These are phyloP conservation scores for Symbiodinium pilosum DNA, from an alignment of 73 alveolate species.

Conservation along the genomic window DNA sequence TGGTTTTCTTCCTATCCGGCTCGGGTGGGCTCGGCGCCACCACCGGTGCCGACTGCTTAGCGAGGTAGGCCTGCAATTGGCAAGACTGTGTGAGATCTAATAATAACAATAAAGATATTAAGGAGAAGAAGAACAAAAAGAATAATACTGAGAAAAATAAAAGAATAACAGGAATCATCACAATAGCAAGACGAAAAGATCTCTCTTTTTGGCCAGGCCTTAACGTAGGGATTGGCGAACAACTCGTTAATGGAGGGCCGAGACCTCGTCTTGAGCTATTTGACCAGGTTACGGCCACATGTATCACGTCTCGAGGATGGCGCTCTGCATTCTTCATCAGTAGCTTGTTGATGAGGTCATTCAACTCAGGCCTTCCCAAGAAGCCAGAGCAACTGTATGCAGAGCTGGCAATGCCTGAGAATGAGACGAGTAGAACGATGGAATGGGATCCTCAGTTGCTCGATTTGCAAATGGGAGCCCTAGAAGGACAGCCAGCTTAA, in stretches of 20 bases:
- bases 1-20: conserved; percentile 32
- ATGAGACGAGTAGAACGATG: conserved; percentile 96
- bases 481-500: too few species aligned
- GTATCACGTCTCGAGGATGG: conserved; percentile 73
- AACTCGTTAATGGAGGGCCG: conserved; percentile 97
- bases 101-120: too few species aligned
- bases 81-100: too few species aligned
- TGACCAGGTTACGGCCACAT: neutral
- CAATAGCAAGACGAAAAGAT: neutral
- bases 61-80: conserved; percentile 73
- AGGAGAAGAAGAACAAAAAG: neutral
- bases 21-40: conserved; percentile 39
- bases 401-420: neutral
- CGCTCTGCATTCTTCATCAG: conserved; percentile 96
- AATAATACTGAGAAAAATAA: neutral
- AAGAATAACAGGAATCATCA: neutral
- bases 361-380: conserved; percentile 96
- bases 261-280: neutral
- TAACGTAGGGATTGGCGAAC: conserved; percentile 96
- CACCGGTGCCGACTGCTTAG: conserved; percentile 78
- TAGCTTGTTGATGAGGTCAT: conserved; percentile 95
- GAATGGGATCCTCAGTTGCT: conserved; percentile 97
- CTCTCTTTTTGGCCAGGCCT: conserved; percentile 33
- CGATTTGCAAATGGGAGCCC: too few species aligned
- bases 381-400: neutral